Base-by-base conservation (phyloP, 2,329 filamentous ascomycete species). In the Mycosphaerella sp. region DNA sequence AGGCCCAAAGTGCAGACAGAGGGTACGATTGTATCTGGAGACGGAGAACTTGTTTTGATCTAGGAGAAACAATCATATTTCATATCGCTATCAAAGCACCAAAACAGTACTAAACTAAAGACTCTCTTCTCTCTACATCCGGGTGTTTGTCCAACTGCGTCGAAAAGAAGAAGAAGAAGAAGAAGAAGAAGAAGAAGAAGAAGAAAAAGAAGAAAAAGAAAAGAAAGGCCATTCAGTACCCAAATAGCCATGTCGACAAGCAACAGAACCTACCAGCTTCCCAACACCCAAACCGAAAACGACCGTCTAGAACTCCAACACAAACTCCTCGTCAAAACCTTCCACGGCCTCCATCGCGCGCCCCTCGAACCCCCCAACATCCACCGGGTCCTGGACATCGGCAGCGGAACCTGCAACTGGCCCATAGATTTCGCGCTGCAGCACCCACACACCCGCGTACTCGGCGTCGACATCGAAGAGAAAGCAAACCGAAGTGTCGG, bases 361-460 rank as follows among this genome's bases (percentile, higher is more conserved):
- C 40, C 47, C 10, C 18, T 49, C 10, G 17, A 37, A 7, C 12
- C 28, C 9, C 25, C 9, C 5, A 43, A 37, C 10, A 14, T 41
- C 14, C 39, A 25, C 12, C 17, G 30, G 16, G 30, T 43, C 30
- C 40, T 49, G 13, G 47, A 49, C 47, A 43, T 49, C 10, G 47
- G 47, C 14, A 43, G 47, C 28, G 40, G 47, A 17, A 49, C 47
- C 14, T 39, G 40, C 18, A 49, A 49, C 40, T 49, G 47, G 47
- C 27, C 39, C 16, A 42, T 41, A 14, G 47, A 37, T 17, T 50
- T 50, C 25, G 41, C 41, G 10, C 18, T 12, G 6, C 41, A 44
- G 32, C 28, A 39, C 25, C 41, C 47, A 25, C 7, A 35, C 8
- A 13, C 37, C 13, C 10, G 10, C 10, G 30, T 34, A 5, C 10